A percentile compares a stretch with the other conserved stretches of the same genome.
These are phyloP conservation scores for Dryas alaskensis DNA, from an alignment of 306 rosid genomes.

Conservation along the genomic window DNA sequence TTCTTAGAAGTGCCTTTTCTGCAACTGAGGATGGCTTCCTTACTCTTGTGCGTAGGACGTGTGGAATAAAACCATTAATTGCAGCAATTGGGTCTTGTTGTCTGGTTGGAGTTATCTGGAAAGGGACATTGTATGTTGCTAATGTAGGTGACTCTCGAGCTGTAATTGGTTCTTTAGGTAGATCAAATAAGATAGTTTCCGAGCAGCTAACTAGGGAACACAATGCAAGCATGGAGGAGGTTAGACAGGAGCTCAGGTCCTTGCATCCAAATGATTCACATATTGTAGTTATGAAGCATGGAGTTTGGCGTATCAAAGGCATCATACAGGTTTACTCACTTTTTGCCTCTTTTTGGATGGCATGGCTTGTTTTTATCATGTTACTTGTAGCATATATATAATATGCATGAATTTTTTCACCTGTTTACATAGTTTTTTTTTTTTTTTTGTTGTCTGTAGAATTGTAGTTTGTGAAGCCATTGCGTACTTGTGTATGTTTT, in stretches of 20 bases:
- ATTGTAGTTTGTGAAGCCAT: background rate
- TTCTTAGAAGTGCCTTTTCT: constrained; percentile 62
- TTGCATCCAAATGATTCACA: constrained; percentile 83
- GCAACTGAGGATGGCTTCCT: constrained; percentile 89
- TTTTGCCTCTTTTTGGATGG: background rate
- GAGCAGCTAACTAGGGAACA: constrained; percentile 82
- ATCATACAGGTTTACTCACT: constrained; percentile 73
- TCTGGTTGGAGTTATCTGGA: constrained; percentile 78
- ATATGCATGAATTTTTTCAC: background rate
- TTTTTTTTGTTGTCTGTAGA: background rate
- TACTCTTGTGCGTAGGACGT: constrained; percentile 68
- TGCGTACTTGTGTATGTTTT: background rate
- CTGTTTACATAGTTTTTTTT: background rate
- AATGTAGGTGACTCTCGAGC: constrained; percentile 89
- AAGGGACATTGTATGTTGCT: constrained; percentile 64
- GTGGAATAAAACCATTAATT: constrained; percentile 67
- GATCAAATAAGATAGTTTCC: constrained; percentile 64
- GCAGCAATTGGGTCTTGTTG: constrained; percentile 91
- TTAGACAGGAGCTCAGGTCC: constrained; percentile 69
- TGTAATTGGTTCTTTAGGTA: constrained; percentile 61
- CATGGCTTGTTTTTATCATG: background rate
- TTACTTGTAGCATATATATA: background rate
- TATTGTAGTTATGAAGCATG: constrained; percentile 72
- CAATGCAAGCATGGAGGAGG: constrained; percentile 74
- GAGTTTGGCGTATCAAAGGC: constrained; percentile 93